Evolutionary conservation across 2,329 filamentous ascomycete genomes (phyloP), one percentile per base, ranked within the genome.

Genomic region (Exophiala bonariae): DNA sequence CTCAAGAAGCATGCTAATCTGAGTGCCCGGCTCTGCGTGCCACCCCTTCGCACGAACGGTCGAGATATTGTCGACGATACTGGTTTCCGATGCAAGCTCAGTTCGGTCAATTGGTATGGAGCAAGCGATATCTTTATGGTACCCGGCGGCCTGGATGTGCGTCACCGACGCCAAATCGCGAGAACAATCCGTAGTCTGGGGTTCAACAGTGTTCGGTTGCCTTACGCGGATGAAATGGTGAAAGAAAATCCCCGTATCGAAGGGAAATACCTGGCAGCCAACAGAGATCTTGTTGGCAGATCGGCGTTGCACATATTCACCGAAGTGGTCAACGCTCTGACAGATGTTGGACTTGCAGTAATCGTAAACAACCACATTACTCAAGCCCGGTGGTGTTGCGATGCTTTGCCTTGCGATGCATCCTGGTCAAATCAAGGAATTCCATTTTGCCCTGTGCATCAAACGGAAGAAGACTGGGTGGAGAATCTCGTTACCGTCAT

Each of bases 341-440:
- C 83, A 7, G 75, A 79, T 20, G 79, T 75, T 9, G 82, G 82
- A 17, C 65, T 86, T 42, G 79, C 81, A 17, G 82, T 86, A 44
- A 81, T 86, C 40, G 66, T 85, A 52, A 87, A 87, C 69, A 81
- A 87, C 64, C 84, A 87, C 65, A 87, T 87, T 63, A 87, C 83
- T 1, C 76, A 76, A 37, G 80, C 83, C 8, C 78, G 78, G 5
- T 86, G 83, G 83, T 87, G 83, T 66, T 86, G 83, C 62, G 83
- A 82, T 41, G 79, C 77, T 18, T 78, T 86, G 61, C 81, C 82
- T 1, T 87, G 83, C 66, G 83, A 87, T 62, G 75, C 80, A 16
- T 76, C 75, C 44, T 87, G 83, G 83, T 72, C 78, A 34, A 87
- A 87, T 62, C 77, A 83, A 59, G 75, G 85, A 57, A 72, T 85